Conservation (phyloP, 177 flowering plant species). For the Vitis hybrid region DNA sequence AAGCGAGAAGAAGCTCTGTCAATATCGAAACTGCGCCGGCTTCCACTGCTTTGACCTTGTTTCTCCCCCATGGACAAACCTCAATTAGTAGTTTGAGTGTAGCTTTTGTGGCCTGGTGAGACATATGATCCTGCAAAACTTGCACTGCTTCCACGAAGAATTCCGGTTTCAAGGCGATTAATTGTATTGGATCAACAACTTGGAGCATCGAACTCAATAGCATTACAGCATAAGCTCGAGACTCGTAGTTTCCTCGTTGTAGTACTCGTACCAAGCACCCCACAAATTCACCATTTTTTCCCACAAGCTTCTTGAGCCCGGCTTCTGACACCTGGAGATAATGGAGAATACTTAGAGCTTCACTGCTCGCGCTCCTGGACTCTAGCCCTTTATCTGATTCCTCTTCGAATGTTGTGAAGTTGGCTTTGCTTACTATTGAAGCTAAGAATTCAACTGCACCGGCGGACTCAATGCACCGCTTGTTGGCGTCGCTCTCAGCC, state of each 20-base stretch:
- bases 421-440: conserved; percentile 21
- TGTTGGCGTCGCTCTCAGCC: conserved; percentile 34
- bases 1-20: conserved; percentile 54
- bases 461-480: conserved; percentile 35
- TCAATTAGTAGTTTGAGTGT: conserved; percentile 37
- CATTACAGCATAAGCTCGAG: conserved; percentile 46
- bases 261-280: conserved; percentile 34
- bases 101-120: conserved; percentile 46
- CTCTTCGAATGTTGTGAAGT: not conserved
- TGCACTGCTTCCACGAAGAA: conserved; percentile 41
- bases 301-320: conserved; percentile 15
- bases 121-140: conserved; percentile 45
- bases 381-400: conserved; percentile 8
- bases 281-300: conserved; percentile 25
- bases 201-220: conserved; percentile 46
- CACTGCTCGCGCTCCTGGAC: conserved; percentile 14
- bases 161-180: conserved; percentile 27
- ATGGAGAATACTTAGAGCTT: conserved; percentile 35
- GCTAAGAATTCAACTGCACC: conserved; percentile 36
- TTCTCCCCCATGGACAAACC: conserved; percentile 50
- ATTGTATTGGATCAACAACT: conserved; percentile 38
- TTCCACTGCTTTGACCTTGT: conserved; percentile 52
- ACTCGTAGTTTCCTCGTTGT: conserved; percentile 45
- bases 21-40: conserved; percentile 53
- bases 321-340: conserved; percentile 36